Percentiles rank a stretch among this genome's conserved stretches.
Evolutionary conservation across 192 early-diverging fungal species (phyloP).

Genomic region (Rhizophagus prolifer): DNA sequence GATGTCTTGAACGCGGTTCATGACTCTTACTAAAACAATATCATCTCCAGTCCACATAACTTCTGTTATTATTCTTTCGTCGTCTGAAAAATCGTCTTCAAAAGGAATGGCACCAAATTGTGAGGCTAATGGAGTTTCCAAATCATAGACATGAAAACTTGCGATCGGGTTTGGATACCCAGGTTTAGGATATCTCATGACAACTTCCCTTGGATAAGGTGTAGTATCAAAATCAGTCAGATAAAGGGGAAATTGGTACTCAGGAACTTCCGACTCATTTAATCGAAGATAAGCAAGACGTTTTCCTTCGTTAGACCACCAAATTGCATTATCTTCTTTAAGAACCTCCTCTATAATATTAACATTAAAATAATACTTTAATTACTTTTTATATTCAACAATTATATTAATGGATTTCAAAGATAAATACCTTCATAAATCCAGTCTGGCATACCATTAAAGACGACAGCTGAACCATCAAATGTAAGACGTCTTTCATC

Average conservation of each 20-base stretch:
- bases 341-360: conserved; percentile 77
- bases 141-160: conserved; percentile 67
- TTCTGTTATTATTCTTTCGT: conserved; percentile 80
- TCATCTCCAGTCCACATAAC: conserved; percentile 73
- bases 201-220: conserved; percentile 69
- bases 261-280: conserved; percentile 80
- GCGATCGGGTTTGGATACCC: conserved; percentile 85
- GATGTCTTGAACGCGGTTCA: conserved; percentile 90
- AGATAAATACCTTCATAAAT: conserved; percentile 74
- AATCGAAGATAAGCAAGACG: conserved; percentile 82
- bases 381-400: background rate
- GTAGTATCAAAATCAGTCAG: conserved; percentile 51
- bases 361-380: background rate
- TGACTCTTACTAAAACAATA: conserved; percentile 69
- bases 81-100: conserved; percentile 50
- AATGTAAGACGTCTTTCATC: conserved; percentile 75
- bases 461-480: conserved; percentile 77
- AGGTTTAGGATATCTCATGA: conserved; percentile 89
- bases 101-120: conserved; percentile 33
- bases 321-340: conserved; percentile 61
- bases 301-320: conserved; percentile 85
- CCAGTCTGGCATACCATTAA: conserved; percentile 98
- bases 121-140: conserved; percentile 27
- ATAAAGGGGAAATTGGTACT: conserved; percentile 74
- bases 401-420: background rate